phyloP scores from a whole-genome alignment of 2,329 filamentous ascomycete genomes.

The Byssothecium circinans region DNA sequence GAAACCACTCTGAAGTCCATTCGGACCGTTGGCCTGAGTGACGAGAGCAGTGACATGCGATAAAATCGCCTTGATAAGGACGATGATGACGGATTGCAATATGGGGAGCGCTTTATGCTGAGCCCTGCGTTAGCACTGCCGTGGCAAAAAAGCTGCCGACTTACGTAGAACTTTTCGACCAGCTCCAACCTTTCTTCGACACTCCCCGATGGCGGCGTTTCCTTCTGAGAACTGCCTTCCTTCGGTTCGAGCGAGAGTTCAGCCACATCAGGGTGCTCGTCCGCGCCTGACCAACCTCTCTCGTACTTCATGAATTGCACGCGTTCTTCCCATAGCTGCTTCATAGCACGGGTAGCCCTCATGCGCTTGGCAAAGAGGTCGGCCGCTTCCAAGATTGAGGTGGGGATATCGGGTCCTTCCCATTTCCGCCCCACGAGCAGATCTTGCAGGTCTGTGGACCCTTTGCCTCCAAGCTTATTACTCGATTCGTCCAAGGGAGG shows the following conservation, averaged over 20 bases:
- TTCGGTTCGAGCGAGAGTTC: constrained; percentile 42
- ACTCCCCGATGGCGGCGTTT: constrained; percentile 49
- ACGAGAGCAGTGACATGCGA: constrained; percentile 86
- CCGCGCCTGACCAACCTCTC: constrained; percentile 73
- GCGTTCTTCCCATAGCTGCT: constrained; percentile 92
- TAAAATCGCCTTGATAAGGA: constrained; percentile 84
- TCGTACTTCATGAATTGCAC: constrained; percentile 91
- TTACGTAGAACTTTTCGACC: constrained; percentile 83
- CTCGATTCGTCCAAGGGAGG: constrained; percentile 87
- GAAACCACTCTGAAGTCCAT: constrained; percentile 52
- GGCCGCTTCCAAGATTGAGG: constrained; percentile 92
- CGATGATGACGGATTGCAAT: constrained; percentile 89
- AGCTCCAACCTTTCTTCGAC: constrained; percentile 67
- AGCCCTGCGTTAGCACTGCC: neutral
- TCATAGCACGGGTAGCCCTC: constrained; percentile 85
- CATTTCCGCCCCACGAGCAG: constrained; percentile 78
- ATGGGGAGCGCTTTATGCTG: constrained; percentile 77
- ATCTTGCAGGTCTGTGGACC: constrained; percentile 77
- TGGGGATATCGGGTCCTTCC: constrained; percentile 92
- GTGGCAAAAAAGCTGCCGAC: constrained; percentile 43
- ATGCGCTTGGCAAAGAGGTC: constrained; percentile 88
- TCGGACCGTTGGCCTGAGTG: constrained; percentile 56
- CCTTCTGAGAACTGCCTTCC: constrained; percentile 36
- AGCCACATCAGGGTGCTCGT: constrained; percentile 51
- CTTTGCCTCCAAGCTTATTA: constrained; percentile 88